These are phyloP conservation scores for Diaporthe sp. DNA, from an alignment of 2,329 filamentous ascomycete genomes.

Conservation along the genomic window DNA sequence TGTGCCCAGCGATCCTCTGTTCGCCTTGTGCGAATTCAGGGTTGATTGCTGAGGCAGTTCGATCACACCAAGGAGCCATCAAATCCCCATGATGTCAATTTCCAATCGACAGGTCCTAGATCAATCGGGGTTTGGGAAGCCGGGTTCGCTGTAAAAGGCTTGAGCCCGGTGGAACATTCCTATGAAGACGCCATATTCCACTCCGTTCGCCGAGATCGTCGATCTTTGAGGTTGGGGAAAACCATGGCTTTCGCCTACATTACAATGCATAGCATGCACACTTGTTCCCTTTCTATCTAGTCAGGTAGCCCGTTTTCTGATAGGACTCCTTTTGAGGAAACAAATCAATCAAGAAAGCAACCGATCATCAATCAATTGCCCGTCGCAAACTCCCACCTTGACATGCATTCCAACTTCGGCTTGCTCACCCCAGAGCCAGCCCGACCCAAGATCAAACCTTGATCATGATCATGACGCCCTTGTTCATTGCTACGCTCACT, in stretches of 20 bases:
- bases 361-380: background rate
- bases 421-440: background rate
- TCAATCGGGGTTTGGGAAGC: conserved; percentile 73
- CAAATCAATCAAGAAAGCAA: conserved; percentile 4
- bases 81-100: conserved; percentile 82
- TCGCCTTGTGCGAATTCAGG: conserved; percentile 69
- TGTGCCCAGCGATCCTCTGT: conserved; percentile 89
- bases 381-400: conserved; percentile 8
- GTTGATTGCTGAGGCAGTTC: conserved; percentile 90
- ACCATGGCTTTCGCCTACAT: conserved; percentile 85
- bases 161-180: conserved; percentile 75
- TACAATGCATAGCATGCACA: conserved; percentile 1
- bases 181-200: conserved; percentile 88
- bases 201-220: conserved; percentile 90
- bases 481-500: background rate
- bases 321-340: background rate
- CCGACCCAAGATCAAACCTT: background rate
- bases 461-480: background rate
- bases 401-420: conserved; percentile 8
- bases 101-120: conserved; percentile 98
- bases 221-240: conserved; percentile 92
- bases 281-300: conserved; percentile 22
- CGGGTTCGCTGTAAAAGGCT: conserved; percentile 75
- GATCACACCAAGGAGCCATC: conserved; percentile 89
- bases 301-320: conserved; percentile 1